A percentile compares a stretch with the other conserved stretches of the same genome.
Conservation (phyloP, 371 early-diverging fungal species). For the Mortierella sp. region DNA sequence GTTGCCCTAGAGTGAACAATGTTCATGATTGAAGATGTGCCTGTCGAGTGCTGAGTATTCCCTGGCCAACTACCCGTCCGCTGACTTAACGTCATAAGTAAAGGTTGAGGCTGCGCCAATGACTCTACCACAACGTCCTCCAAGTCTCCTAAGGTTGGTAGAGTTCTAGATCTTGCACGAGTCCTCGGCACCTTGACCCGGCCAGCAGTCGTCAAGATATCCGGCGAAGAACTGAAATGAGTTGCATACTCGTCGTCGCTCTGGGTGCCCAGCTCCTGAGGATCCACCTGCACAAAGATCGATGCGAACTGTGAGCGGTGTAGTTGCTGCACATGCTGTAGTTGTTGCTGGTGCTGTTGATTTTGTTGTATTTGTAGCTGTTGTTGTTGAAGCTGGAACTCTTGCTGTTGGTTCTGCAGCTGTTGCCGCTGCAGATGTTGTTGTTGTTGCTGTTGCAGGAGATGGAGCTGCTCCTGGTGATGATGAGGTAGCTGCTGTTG, state of each 20-base stretch:
- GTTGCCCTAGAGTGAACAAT: neutral
- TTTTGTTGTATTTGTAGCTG: neutral
- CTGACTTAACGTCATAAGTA: neutral
- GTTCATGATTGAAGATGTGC: neutral
- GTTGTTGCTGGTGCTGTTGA: neutral
- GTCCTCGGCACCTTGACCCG: neutral
- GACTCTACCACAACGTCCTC: neutral
- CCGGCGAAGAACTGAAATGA: too few relatives aligned
- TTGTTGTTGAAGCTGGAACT: neutral
- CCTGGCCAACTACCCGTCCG: neutral
- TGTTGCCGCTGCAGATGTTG: neutral
- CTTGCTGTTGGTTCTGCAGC: neutral
- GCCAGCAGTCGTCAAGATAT: neutral
- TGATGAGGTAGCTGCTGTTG: neutral
- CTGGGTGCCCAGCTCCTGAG: conserved; percentile 7
- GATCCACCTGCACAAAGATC: neutral
- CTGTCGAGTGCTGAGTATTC: neutral
- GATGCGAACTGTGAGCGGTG: neutral
- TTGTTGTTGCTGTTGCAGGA: neutral
- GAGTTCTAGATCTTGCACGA: neutral
- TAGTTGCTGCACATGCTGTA: conserved; percentile 3
- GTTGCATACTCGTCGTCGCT: conserved; percentile 9
- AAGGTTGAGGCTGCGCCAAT: neutral
- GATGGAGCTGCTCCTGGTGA: neutral
- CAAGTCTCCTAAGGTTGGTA: neutral